Evolutionary conservation across 2,329 filamentous ascomycete genomes (phyloP).

Genomic region (Verticillium longisporum): DNA sequence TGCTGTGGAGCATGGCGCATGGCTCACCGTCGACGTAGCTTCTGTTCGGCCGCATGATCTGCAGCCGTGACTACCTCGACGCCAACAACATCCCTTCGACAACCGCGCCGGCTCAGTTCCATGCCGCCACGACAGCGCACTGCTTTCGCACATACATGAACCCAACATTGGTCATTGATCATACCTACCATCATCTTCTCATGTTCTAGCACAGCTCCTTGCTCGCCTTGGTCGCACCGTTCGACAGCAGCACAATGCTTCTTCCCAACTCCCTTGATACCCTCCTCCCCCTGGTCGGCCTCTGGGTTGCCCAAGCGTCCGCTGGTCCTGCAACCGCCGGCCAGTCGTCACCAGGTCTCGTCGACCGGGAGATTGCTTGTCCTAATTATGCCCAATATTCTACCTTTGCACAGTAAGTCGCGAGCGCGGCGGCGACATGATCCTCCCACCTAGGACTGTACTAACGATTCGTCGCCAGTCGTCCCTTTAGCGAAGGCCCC

Average conservation of each 20-base stretch:
- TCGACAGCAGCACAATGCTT: constrained; percentile 3
- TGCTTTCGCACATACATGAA: not conserved
- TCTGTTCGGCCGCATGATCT: no score
- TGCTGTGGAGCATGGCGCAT: no score
- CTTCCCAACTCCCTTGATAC: constrained; percentile 5
- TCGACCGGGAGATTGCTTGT: constrained; percentile 22
- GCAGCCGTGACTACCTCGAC: not conserved
- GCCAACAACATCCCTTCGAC: not conserved
- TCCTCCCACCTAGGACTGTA: not conserved
- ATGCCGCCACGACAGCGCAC: not conserved
- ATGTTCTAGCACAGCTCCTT: not conserved
- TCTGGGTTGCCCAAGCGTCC: constrained; percentile 2
- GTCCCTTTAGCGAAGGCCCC: constrained; percentile 72
- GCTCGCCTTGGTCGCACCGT: not conserved
- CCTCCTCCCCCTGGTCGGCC: constrained; percentile 12
- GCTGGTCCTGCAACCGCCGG: constrained; percentile 7
- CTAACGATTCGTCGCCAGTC: constrained; percentile 37
- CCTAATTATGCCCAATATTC: constrained; percentile 35
- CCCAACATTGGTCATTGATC: not conserved
- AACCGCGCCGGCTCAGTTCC: not conserved
- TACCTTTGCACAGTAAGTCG: constrained; percentile 29
- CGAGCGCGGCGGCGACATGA: not conserved
- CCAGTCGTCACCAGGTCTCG: constrained; percentile 7
- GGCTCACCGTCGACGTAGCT: no score
- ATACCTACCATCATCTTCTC: not conserved